Percentiles rank a stretch among this genome's conserved stretches.
phyloP scores from a whole-genome alignment of 495 filamentous ascomycete species.

The Lasiosphaeriaceae sp. region DNA sequence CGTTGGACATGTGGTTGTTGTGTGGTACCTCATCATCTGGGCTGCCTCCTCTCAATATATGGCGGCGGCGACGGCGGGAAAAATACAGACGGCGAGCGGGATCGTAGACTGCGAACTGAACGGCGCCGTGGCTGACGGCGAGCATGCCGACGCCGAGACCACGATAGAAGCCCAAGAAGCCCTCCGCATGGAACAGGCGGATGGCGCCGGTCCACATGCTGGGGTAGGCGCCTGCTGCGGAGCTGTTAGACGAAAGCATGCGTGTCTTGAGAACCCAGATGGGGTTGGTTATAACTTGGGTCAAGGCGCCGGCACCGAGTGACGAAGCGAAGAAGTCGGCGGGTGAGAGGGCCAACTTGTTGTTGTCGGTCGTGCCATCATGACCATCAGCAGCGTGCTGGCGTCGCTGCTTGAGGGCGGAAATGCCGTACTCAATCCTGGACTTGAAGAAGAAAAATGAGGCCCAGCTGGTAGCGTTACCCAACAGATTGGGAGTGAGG shows the following conservation, averaged over 20 bases:
- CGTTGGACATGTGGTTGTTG: conserved; percentile 55
- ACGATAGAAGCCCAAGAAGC: conserved; percentile 73
- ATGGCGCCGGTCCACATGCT: conserved; percentile 64
- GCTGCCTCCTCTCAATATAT: conserved; percentile 5
- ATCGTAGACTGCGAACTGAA: conserved; percentile 97
- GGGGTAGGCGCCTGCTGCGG: conserved; percentile 74
- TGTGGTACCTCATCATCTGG: conserved; percentile 4
- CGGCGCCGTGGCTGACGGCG: conserved; percentile 89
- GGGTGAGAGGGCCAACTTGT: conserved; percentile 46
- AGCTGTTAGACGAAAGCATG: conserved; percentile 80
- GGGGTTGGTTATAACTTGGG: conserved; percentile 83
- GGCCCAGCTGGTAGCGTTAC: conserved; percentile 87
- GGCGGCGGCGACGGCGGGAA: conserved; percentile 28
- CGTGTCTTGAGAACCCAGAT: conserved; percentile 99
- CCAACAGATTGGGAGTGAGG: conserved; percentile 81
- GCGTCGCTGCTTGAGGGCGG: conserved; percentile 19
- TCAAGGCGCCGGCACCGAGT: conserved; percentile 66
- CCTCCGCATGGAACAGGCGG: conserved; percentile 64
- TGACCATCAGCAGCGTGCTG: background rate
- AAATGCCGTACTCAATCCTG: conserved; percentile 38
- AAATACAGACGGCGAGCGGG: conserved; percentile 62
- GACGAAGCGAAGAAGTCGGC: conserved; percentile 82
- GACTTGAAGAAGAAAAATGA: conserved; percentile 77
- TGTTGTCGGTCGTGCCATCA: background rate
- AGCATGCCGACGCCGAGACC: conserved; percentile 78